Evolutionary conservation across 2,329 filamentous ascomycete species (phyloP), one percentile per base, ranked within the genome.

Genomic region (Volutella citrinella): DNA sequence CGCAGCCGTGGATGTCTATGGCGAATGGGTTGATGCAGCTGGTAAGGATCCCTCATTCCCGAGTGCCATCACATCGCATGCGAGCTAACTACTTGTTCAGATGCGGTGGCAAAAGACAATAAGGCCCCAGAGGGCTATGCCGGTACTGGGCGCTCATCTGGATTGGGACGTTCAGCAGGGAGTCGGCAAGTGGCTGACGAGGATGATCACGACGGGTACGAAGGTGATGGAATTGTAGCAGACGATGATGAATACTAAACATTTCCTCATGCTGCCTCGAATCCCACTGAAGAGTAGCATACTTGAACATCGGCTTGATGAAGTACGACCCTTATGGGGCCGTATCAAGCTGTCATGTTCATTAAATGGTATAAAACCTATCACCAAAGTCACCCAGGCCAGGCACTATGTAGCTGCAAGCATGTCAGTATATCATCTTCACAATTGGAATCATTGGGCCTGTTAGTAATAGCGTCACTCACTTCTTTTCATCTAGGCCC

Each of bases 401-500:
- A 18, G 91, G 91, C 34, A 95, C 80, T 56, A 97, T 97, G 61
- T 96, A 97, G 63, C 91, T 97, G 60, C 45, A 47, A 25, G 42
- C 34, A 30, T 34, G 59, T 72, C 60, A 72, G 66, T 27, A 49
- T 36, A 25, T 37, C 26, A 27, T 36, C 20, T 22, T 22, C n/a
- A n/a, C n/a, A n/a, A n/a, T n/a, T n/a, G n/a, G n/a, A n/a, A n/a
- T n/a, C n/a, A n/a, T n/a, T n/a, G n/a, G n/a, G n/a, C n/a, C 32
- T 26, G 28, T 39, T 33, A 31, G 38, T 32, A 19, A 22, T 21
- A 19, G 22, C 31, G 23, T 11, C 32, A 27, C 38, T 71, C 74
- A 97, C 90, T 95, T 97, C 72, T 95, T 96, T 59, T 94, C 90
- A 61, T 98, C 86, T 44, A 98, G 70, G n/a, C 93, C 91, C 69